Evolutionary conservation across 2,329 filamentous ascomycete species (phyloP).

Genomic region (Lachnellula arida): DNA sequence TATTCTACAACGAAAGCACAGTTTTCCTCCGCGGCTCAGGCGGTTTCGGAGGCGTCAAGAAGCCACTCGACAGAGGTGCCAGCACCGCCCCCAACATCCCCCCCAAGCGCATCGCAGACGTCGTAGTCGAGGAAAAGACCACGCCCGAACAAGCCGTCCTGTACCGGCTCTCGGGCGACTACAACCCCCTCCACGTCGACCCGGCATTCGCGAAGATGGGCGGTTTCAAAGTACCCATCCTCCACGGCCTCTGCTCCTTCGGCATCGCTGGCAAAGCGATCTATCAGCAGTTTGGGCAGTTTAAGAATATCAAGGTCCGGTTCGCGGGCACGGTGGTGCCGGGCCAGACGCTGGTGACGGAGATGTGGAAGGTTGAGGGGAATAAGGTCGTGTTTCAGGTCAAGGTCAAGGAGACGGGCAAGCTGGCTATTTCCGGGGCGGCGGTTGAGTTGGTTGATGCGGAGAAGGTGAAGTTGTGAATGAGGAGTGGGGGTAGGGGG

Average conservation of each 20-base stretch:
- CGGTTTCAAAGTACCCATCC: constrained; percentile 88
- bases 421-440: constrained; percentile 76
- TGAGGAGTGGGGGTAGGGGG: not conserved
- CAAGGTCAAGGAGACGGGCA: constrained; percentile 89
- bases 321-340: constrained; percentile 83
- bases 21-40: constrained; percentile 88
- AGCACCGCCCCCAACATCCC: constrained; percentile 75
- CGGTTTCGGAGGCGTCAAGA: constrained; percentile 80
- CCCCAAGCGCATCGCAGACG: constrained; percentile 72
- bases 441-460: constrained; percentile 64
- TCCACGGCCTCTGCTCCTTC: constrained; percentile 96
- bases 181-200: constrained; percentile 95
- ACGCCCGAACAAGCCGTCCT: constrained; percentile 87
- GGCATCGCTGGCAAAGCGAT: constrained; percentile 89
- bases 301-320: constrained; percentile 88
- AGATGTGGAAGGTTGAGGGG: constrained; percentile 84
- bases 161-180: constrained; percentile 89
- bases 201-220: constrained; percentile 91
- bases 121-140: constrained; percentile 79
- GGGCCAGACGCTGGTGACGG: constrained; percentile 83
- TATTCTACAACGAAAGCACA: constrained; percentile 97
- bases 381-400: constrained; percentile 77
- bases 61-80: constrained; percentile 71
- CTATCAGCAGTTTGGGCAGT: constrained; percentile 74
- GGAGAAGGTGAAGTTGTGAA: constrained; percentile 18